phyloP scores from a whole-genome alignment of 2,329 filamentous ascomycete genomes.

The Trichoderma harzianum region DNA sequence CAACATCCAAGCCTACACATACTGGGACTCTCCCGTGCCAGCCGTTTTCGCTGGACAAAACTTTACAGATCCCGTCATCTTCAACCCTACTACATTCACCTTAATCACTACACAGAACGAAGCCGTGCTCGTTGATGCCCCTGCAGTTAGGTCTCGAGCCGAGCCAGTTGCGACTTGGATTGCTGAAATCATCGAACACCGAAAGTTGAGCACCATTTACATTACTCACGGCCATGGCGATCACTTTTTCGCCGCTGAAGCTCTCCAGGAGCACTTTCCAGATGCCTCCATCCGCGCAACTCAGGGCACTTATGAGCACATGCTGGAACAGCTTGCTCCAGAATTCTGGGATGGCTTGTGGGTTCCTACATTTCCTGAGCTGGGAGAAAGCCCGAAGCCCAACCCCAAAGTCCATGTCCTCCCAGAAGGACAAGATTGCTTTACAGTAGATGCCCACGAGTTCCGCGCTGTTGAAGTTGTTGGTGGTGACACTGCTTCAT shows the following conservation, averaged over 20 bases:
- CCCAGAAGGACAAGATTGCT: background rate
- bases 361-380: background rate
- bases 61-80: background rate
- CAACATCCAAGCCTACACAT: background rate
- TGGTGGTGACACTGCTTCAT: background rate
- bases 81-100: conserved; percentile 3
- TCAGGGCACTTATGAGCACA: background rate
- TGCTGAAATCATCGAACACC: background rate
- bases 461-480: conserved; percentile 4
- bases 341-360: background rate
- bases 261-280: background rate
- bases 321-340: background rate
- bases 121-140: background rate
- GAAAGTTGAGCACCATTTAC: conserved; percentile 3
- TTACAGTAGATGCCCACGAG: background rate
- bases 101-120: background rate
- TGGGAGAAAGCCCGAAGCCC: background rate
- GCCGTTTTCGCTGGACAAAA: background rate
- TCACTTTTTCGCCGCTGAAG: background rate
- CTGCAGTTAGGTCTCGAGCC: background rate
- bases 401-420: background rate
- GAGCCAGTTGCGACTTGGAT: conserved; percentile 1
- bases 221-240: conserved; percentile 9
- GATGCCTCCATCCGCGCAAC: background rate
- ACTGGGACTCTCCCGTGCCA: background rate